phyloP scores from a whole-genome alignment of 768 basidiomycete genomes.

The Podaxis sp. region DNA sequence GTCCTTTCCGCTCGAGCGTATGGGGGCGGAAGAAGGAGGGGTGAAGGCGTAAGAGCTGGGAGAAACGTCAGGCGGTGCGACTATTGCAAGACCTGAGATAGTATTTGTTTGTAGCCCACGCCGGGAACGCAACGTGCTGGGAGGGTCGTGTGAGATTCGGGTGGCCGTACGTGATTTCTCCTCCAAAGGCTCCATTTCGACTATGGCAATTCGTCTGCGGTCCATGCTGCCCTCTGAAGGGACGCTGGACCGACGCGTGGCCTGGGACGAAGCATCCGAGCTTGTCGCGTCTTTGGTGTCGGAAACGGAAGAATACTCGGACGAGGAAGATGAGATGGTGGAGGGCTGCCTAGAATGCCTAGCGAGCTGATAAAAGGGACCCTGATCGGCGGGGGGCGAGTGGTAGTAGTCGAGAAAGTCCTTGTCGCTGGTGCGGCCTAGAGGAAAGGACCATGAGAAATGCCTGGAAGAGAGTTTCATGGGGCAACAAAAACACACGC shows the following conservation, averaged over 20 bases:
- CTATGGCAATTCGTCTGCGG: conserved; percentile 65
- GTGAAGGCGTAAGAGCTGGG: conserved; percentile 51
- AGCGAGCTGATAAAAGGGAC: conserved; percentile 21
- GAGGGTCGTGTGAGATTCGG: conserved; percentile 22
- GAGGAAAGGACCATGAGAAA: conserved; percentile 29
- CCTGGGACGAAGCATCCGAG: conserved; percentile 27
- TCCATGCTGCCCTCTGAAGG: conserved; percentile 63
- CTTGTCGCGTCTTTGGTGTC: conserved; percentile 23
- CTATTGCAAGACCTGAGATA: conserved; percentile 59
- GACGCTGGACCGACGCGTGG: conserved; percentile 45
- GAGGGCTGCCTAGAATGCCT: conserved; percentile 29
- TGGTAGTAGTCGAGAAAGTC: conserved; percentile 42
- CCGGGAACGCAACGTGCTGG: conserved; percentile 35
- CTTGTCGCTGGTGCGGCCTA: conserved; percentile 21
- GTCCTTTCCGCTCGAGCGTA: background rate
- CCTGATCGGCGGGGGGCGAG: conserved; percentile 47
- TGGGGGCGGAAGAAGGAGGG: conserved; percentile 52
- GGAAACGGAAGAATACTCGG: conserved; percentile 53
- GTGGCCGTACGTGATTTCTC: conserved; percentile 27
- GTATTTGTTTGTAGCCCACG: conserved; percentile 39
- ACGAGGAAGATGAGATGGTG: conserved; percentile 41
- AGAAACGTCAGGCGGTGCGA: conserved; percentile 72
- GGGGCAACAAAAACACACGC: background rate
- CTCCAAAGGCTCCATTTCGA: conserved; percentile 51
- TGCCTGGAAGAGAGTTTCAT: conserved; percentile 35